Percentiles rank a stretch among this genome's conserved stretches.
phyloP scores from a whole-genome alignment of 352 stramenopile species.

The Phytophthora ohioensis region DNA sequence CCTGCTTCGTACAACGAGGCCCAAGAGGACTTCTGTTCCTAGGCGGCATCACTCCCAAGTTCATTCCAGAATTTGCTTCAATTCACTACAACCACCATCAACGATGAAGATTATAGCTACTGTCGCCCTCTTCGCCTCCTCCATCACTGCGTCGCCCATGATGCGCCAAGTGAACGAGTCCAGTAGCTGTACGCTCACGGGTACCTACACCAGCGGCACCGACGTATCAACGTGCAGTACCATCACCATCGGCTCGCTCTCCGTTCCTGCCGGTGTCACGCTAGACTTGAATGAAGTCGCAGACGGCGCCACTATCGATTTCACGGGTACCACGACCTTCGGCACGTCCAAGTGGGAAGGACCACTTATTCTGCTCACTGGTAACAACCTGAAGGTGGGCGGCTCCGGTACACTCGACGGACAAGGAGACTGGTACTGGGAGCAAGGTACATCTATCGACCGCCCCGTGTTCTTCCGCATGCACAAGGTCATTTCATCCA shows the following conservation, averaged over 20 bases:
- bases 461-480: conserved; percentile 35
- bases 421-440: conserved; percentile 39
- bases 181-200: conserved; percentile 41
- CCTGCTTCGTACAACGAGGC: no score
- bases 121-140: background rate
- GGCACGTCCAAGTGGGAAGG: conserved; percentile 39
- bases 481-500: conserved; percentile 36
- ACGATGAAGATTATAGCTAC: conserved; percentile 29
- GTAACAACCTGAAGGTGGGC: conserved; percentile 31
- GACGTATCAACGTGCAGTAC: conserved; percentile 33
- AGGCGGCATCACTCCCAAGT: no score
- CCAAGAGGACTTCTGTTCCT: no score
- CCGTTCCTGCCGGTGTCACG: conserved; percentile 41
- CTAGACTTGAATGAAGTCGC: conserved; percentile 44
- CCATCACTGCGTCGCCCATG: conserved; percentile 18
- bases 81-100: no score
- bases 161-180: conserved; percentile 19
- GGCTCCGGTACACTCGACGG: conserved; percentile 26
- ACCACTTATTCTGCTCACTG: conserved; percentile 38
- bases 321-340: conserved; percentile 50
- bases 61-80: no score
- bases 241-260: conserved; percentile 36
- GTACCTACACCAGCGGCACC: conserved; percentile 41
- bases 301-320: conserved; percentile 37
- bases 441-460: background rate